phyloP scores from a whole-genome alignment of 352 stramenopile species.

The Phytophthora nicotianae region DNA sequence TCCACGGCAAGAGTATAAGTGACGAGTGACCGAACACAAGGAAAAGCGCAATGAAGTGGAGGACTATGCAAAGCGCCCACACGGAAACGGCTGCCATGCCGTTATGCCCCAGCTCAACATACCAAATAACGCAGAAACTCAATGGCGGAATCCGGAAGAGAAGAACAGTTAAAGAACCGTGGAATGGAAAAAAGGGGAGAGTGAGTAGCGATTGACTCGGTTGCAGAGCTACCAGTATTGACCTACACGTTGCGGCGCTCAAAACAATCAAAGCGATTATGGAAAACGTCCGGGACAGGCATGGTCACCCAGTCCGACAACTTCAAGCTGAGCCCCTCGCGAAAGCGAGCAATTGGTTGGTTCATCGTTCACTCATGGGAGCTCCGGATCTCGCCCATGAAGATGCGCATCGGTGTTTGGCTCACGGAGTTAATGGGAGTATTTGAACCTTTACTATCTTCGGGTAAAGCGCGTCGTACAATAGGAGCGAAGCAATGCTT shows the following conservation, averaged over 20 bases:
- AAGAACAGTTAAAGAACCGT: constrained; percentile 15
- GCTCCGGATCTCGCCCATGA: constrained; percentile 16
- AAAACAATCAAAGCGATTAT: constrained; percentile 10
- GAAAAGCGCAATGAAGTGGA: constrained; percentile 9
- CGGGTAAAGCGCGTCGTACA: constrained; percentile 15
- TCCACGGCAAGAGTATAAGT: constrained; percentile 5
- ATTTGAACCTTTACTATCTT: constrained; percentile 4
- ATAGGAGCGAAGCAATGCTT: constrained; percentile 11
- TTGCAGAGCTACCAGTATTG: constrained; percentile 10
- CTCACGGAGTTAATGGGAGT: constrained; percentile 10
- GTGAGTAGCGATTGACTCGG: constrained; percentile 5
- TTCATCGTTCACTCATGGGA: constrained; percentile 13
- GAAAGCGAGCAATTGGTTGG: background rate
- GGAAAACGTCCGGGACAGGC: constrained; percentile 6
- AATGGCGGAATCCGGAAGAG: constrained; percentile 9
- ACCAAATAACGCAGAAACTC: constrained; percentile 14
- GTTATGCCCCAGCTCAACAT: constrained; percentile 16
- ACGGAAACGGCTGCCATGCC: constrained; percentile 22
- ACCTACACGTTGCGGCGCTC: constrained; percentile 14
- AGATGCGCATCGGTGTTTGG: constrained; percentile 22
- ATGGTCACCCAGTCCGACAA: constrained; percentile 27
- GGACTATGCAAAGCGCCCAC: constrained; percentile 16
- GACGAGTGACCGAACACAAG: constrained; percentile 14
- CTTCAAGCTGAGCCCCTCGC: constrained; percentile 27
- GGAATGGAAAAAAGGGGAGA: constrained; percentile 11